Evolutionary conservation across 768 basidiomycete genomes (phyloP).

Genomic region (Leucocoprinus leucothites): DNA sequence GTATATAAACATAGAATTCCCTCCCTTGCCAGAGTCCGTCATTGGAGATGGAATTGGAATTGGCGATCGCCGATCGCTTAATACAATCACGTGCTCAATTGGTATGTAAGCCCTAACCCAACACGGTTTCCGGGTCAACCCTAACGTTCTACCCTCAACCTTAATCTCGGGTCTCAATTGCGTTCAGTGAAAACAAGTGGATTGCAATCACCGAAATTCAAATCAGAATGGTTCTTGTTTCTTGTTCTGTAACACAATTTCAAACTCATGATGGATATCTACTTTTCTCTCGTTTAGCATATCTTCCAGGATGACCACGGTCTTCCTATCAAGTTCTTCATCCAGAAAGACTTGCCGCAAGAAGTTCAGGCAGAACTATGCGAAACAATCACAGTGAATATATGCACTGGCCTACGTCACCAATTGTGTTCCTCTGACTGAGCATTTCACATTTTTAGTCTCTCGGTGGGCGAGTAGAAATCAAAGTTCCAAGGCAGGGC

Average conservation of each 20-base stretch:
- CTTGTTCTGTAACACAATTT: neutral
- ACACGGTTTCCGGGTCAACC: constrained; percentile 22
- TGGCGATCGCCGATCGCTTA: no score
- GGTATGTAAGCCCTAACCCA: constrained; percentile 33
- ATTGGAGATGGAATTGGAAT: no score
- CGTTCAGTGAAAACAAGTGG: neutral
- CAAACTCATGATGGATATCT: neutral
- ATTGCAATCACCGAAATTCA: neutral
- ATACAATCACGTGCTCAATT: constrained; percentile 18
- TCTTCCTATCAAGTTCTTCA: constrained; percentile 76
- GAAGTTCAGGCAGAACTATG: constrained; percentile 69
- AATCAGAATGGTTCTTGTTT: constrained; percentile 18
- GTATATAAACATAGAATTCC: no score
- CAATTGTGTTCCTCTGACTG: constrained; percentile 1
- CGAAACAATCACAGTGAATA: constrained; percentile 66
- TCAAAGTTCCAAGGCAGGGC: constrained; percentile 75
- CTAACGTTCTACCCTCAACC: constrained; percentile 45
- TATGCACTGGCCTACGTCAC: neutral
- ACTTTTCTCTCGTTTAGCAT: constrained; percentile 35
- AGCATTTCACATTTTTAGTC: constrained; percentile 35
- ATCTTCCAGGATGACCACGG: constrained; percentile 71
- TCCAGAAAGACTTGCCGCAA: constrained; percentile 73
- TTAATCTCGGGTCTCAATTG: constrained; percentile 41
- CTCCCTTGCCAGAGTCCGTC: no score
- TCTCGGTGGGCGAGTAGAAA: constrained; percentile 73